phyloP scores from a whole-genome alignment of 1,139 yeast species.

The Pichia sp. region DNA sequence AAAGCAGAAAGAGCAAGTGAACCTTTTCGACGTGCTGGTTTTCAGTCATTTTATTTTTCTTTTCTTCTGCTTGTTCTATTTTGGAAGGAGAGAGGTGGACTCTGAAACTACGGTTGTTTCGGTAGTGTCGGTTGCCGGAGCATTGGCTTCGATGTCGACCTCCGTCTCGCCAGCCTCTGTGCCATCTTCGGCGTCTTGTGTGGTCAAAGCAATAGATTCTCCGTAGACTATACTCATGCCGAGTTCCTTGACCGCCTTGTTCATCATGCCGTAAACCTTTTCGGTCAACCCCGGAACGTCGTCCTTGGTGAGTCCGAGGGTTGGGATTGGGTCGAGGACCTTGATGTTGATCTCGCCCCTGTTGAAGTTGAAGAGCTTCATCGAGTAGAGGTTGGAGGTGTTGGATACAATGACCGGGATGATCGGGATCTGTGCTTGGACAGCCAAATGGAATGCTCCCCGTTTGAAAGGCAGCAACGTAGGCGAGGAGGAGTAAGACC shows the following conservation, averaged over 20 bases:
- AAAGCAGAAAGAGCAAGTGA: too few relatives aligned
- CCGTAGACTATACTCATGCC: slow-evolving; percentile 40
- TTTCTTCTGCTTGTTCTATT: not conserved
- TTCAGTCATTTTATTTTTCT: too few relatives aligned
- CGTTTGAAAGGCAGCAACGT: slow-evolving; percentile 84
- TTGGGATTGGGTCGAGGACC: slow-evolving; percentile 64
- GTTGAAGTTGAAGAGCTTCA: slow-evolving; percentile 52
- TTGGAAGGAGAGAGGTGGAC: not conserved
- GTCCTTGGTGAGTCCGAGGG: slow-evolving; percentile 53
- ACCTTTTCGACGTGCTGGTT: too few relatives aligned
- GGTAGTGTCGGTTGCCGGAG: too few relatives aligned
- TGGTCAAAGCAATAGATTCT: slow-evolving; percentile 8
- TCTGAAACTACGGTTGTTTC: not conserved
- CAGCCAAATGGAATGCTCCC: slow-evolving; percentile 97
- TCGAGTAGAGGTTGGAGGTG: slow-evolving; percentile 68
- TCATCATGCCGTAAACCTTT: slow-evolving; percentile 37
- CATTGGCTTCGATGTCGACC: slow-evolving; percentile 18
- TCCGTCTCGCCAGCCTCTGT: slow-evolving; percentile 1
- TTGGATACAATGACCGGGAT: slow-evolving; percentile 86
- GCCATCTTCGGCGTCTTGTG: slow-evolving; percentile 3
- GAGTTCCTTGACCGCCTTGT: slow-evolving; percentile 33
- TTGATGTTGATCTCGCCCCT: slow-evolving; percentile 59
- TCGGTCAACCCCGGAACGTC: slow-evolving; percentile 51
- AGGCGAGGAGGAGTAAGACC: slow-evolving; percentile 69
- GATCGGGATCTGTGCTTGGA: slow-evolving; percentile 83